Evolutionary conservation across 495 filamentous ascomycete genomes (phyloP), one percentile per base, ranked within the genome.

Genomic region (Penicillium ucsense): DNA sequence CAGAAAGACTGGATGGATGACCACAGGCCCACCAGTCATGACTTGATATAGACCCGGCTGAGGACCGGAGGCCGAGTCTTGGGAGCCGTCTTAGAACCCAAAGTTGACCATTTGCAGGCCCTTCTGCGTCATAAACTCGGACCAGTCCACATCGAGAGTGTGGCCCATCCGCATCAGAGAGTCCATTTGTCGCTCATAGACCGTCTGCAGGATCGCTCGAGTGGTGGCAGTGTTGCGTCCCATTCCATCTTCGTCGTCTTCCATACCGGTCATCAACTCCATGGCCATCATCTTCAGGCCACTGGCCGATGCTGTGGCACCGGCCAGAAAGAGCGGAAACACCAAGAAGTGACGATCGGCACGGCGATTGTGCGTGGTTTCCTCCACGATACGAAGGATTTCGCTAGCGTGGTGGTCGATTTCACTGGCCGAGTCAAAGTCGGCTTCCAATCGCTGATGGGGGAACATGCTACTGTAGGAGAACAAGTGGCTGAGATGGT

Each of bases 311-410:
- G 72, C 55, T 0, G 71, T 71, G 36, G 72, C 66, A 6, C 78
- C 79, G 0, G 78, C 70, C 43, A 83, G 68, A 57, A 81, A 81
- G 0, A 81, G 55, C 0, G 79, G 78, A 55, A 83, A 81, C 0
- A 77, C 64, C 32, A 77, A 49, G 46, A 76, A 75, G 12, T 70
- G 67, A 5, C 63, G 70, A 38, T 75, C 71, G 12, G 59, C 59
- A 3, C 59, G 59, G 6, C 53, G 56, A 29, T 56, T 57, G 35
- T 51, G 48, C 7, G 56, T 53, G 8, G 56, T 60, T 11, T 49
- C 49, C 35, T 69, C 66, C 5, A 68, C 70, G 9, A 73, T 54
- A 10, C 66, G 68, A 5, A 81, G 49, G 45, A 81, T 76, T 32
- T 65, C 63, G 8, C 56, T 47, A 8, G 61, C 62, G 28, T 72